Evolutionary conservation across 305 asterid genomes (phyloP).

Genomic region (Nicotiana rustica): DNA sequence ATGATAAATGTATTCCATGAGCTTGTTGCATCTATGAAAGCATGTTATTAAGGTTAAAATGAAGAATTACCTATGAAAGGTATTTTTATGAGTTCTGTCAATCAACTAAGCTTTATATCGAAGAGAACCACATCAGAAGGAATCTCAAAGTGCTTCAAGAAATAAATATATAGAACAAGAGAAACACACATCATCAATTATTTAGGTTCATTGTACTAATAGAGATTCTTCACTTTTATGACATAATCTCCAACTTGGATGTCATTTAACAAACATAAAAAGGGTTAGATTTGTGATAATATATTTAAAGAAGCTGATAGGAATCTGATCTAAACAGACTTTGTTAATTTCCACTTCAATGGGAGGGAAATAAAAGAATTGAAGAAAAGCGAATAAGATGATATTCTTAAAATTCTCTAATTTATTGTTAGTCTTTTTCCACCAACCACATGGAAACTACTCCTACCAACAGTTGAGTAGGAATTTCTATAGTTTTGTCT

Average conservation of each 20-base stretch:
- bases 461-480: constrained; percentile 40
- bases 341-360: constrained; percentile 33
- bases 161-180: not conserved
- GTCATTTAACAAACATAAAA: constrained; percentile 19
- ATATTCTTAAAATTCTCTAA: constrained; percentile 18
- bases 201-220: constrained; percentile 36
- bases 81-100: not conserved
- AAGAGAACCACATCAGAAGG: not conserved
- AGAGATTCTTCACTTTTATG: constrained; percentile 18
- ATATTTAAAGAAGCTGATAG: constrained; percentile 43
- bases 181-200: constrained; percentile 24
- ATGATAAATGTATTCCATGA: too few relatives aligned
- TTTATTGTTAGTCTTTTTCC: constrained; percentile 38
- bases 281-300: constrained; percentile 11
- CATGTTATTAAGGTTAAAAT: too few relatives aligned
- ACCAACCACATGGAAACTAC: constrained; percentile 63
- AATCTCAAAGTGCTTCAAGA: not conserved
- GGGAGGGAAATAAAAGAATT: not conserved
- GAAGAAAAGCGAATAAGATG: not conserved
- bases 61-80: not conserved
- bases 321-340: constrained; percentile 61
- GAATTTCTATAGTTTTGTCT: constrained; percentile 58
- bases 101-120: not conserved
- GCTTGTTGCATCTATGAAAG: too few relatives aligned
- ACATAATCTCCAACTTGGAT: constrained; percentile 31